These are phyloP conservation scores for Beauveria australis DNA, from an alignment of 2,329 filamentous ascomycete species.

Conservation along the genomic window DNA sequence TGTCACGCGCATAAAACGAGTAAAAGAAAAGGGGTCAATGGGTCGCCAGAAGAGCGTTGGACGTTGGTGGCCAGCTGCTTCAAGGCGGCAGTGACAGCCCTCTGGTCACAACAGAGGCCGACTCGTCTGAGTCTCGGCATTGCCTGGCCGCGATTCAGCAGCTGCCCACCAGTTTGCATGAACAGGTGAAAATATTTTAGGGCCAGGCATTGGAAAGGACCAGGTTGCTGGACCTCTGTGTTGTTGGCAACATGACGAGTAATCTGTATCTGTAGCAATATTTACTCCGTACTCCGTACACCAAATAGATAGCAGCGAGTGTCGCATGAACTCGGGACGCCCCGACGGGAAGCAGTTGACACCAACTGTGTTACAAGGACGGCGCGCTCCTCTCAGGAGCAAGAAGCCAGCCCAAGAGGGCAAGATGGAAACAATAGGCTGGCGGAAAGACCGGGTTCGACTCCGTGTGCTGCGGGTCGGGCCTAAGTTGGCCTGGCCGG, in stretches of 20 bases:
- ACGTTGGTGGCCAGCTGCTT: background rate
- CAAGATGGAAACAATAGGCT: constrained; percentile 2
- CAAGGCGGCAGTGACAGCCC: background rate
- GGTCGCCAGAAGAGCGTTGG: background rate
- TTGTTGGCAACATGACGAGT: background rate
- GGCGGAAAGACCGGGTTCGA: constrained; percentile 6
- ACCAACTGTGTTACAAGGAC: background rate
- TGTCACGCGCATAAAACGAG: background rate
- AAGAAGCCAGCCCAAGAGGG: constrained; percentile 1
- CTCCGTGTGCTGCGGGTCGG: constrained; percentile 8
- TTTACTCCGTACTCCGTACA: too few species aligned
- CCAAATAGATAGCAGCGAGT: background rate
- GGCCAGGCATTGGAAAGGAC: background rate
- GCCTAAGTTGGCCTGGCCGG: background rate
- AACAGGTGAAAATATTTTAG: background rate
- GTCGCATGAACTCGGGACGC: background rate
- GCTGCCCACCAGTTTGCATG: constrained; percentile 5
- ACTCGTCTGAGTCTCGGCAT: background rate
- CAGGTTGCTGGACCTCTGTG: background rate
- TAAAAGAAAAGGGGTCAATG: constrained; percentile 2
- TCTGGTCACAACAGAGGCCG: background rate
- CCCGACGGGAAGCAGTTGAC: background rate
- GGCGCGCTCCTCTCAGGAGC: background rate
- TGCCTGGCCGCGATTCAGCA: background rate
- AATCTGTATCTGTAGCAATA: too few species aligned